Conservation (phyloP, 305 asterid genomes). For the Andrographis paniculata region DNA sequence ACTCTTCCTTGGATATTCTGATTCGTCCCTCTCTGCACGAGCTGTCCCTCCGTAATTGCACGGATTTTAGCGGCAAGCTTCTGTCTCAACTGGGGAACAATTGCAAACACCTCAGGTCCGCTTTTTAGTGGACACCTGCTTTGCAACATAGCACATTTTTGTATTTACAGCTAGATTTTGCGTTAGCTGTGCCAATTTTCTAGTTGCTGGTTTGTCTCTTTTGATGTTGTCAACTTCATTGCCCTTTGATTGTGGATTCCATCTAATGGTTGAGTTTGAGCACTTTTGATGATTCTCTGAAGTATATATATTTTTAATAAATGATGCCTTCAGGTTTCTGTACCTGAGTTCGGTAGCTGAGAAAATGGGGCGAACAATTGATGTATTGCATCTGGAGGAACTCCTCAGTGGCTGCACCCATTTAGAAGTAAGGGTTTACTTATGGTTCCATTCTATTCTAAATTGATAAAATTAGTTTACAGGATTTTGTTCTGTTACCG, state of each 20-base stretch:
- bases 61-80: constrained; percentile 65
- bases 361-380: constrained; percentile 72
- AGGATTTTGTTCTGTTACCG: no score
- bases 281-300: no score
- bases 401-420: constrained; percentile 83
- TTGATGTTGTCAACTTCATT: constrained; percentile 14
- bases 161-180: constrained; percentile 9
- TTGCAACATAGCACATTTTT: background rate
- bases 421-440: constrained; percentile 77
- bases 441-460: constrained; percentile 3
- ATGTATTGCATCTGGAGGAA: constrained; percentile 77
- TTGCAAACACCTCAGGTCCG: constrained; percentile 74
- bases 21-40: constrained; percentile 63
- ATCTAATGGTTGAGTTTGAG: no score
- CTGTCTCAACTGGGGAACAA: constrained; percentile 57
- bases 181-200: constrained; percentile 1
- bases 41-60: constrained; percentile 63
- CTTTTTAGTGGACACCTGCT: background rate
- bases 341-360: constrained; percentile 87
- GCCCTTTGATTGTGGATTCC: constrained; percentile 12
- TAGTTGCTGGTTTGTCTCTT: constrained; percentile 7
- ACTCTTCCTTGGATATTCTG: constrained; percentile 49
- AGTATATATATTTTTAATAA: no score
- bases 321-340: constrained; percentile 51
- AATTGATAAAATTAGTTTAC: background rate